These are phyloP conservation scores for Fragaria nilgerrensis DNA, from an alignment of 306 rosid genomes.

Conservation along the genomic window DNA sequence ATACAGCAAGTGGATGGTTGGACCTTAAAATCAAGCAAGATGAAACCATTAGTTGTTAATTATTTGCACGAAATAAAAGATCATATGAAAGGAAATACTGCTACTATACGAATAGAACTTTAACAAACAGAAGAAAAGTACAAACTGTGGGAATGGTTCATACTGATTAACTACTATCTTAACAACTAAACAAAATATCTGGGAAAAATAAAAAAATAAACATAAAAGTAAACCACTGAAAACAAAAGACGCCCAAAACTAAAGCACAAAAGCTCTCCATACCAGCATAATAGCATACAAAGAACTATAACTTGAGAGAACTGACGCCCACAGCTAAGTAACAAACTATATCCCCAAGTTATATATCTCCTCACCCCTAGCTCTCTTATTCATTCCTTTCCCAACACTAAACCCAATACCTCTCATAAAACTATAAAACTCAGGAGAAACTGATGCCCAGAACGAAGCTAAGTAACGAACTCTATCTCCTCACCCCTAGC, in stretches of 20 bases:
- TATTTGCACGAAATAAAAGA: constrained; percentile 20
- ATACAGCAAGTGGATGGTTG: constrained; percentile 45
- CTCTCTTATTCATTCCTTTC: not conserved
- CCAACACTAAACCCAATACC: not conserved
- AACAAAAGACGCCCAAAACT: not conserved
- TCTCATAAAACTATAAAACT: not conserved
- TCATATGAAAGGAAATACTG: not conserved
- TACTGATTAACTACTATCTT: not conserved
- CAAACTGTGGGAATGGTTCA: not conserved
- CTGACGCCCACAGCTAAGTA: not conserved
- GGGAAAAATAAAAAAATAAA: not conserved
- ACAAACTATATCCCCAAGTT: not conserved
- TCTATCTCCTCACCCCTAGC: not conserved
- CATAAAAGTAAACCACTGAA: not conserved
- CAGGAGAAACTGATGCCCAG: not conserved
- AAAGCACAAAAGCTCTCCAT: not conserved
- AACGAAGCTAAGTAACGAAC: not conserved
- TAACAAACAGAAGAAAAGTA: not conserved
- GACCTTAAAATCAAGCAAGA: constrained; percentile 47
- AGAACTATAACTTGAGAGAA: not conserved
- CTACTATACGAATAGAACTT: not conserved
- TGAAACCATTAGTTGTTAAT: constrained; percentile 27
- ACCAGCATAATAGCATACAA: not conserved
- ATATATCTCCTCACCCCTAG: not conserved
- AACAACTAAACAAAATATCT: not conserved